Evolutionary conservation across 2,329 filamentous ascomycete species (phyloP), one percentile per base, ranked within the genome.

Genomic region (Byssothecium circinans): DNA sequence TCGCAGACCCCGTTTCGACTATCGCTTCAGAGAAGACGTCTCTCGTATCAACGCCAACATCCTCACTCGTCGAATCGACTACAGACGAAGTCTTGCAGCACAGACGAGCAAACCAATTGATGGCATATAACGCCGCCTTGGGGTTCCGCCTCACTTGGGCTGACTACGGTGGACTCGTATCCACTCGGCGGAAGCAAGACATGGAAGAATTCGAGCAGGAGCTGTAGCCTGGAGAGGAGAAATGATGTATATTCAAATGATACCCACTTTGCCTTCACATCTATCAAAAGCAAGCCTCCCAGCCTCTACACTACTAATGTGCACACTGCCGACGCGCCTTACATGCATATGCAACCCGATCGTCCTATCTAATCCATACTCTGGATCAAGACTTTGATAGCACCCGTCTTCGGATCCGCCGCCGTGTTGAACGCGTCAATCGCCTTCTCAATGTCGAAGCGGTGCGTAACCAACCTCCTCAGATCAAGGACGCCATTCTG

Each of bases 311-410:
- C 23, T 25, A 25, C 23, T 10, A 25, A 25, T 10, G 10, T 25
- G 23, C 23, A 25, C 23, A 25, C 23, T 10, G 10, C n/a, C 23
- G 10, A 25, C 23, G 23, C 23, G 23, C 23, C 23, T 10, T 25
- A 10, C 23, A 25, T 25, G 23, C 23, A 25, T 10, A 25, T 25
- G 23, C 10, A 25, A 33, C 38, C 33, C 23, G 10, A 25, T 25
- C 23, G 5, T 25, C 38, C 20, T 19, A 7, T 19, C 49, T 62
- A 61, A 47, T 67, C 62, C 47, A 75, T 68, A 63, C 82, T 90
- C 78, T 91, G 89, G 65, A 96, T 96, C 81, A 91, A 88, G 51
- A 96, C 91, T 80, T 97, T 97, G 74, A 97, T 96, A n/a, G 91
- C 90, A 6, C 92, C 91, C 42, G 88, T 95, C 78, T 87, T 91